A percentile compares a stretch with the other conserved stretches of the same genome.
phyloP scores from a whole-genome alignment of 2,329 filamentous ascomycete species.

The Microdochium trichocladiopsis region DNA sequence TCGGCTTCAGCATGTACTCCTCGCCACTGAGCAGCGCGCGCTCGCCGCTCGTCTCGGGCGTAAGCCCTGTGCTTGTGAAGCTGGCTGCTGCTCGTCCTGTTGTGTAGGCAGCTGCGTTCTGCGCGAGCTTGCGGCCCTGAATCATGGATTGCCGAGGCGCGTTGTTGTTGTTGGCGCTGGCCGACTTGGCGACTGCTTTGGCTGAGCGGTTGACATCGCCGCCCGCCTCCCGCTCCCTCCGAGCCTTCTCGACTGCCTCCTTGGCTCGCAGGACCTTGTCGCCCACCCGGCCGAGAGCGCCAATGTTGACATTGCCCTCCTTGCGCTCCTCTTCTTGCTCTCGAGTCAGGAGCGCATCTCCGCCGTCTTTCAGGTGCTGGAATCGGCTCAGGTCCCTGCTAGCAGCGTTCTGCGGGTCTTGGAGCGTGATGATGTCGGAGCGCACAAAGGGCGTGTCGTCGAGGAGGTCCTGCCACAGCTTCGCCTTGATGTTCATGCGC shows the following conservation, averaged over 20 bases:
- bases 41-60: slow-evolving; percentile 82
- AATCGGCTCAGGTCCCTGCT: slow-evolving; percentile 79
- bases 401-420: slow-evolving; percentile 88
- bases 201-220: slow-evolving; percentile 48
- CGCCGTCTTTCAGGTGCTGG: slow-evolving; percentile 81
- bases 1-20: slow-evolving; percentile 92
- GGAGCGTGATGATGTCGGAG: slow-evolving; percentile 90
- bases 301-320: slow-evolving; percentile 66
- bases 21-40: slow-evolving; percentile 84
- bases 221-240: slow-evolving; percentile 61
- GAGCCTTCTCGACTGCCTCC: slow-evolving; percentile 85
- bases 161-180: slow-evolving; percentile 13
- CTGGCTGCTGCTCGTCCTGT: slow-evolving; percentile 87
- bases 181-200: slow-evolving; percentile 31
- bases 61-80: slow-evolving; percentile 91
- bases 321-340: slow-evolving; percentile 63
- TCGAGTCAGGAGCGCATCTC: slow-evolving; percentile 57
- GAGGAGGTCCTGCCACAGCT: slow-evolving; percentile 89
- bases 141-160: slow-evolving; percentile 35
- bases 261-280: slow-evolving; percentile 87
- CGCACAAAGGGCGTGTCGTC: slow-evolving; percentile 81
- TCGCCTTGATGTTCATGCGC: slow-evolving; percentile 90
- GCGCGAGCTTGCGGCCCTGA: slow-evolving; percentile 54
- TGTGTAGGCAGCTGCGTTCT: slow-evolving; percentile 86
- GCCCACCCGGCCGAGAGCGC: slow-evolving; percentile 69